Percentiles rank a stretch among this genome's conserved stretches.
These are phyloP conservation scores for Sarcodon aspratus DNA, from an alignment of 768 basidiomycete genomes.

Conservation along the genomic window DNA sequence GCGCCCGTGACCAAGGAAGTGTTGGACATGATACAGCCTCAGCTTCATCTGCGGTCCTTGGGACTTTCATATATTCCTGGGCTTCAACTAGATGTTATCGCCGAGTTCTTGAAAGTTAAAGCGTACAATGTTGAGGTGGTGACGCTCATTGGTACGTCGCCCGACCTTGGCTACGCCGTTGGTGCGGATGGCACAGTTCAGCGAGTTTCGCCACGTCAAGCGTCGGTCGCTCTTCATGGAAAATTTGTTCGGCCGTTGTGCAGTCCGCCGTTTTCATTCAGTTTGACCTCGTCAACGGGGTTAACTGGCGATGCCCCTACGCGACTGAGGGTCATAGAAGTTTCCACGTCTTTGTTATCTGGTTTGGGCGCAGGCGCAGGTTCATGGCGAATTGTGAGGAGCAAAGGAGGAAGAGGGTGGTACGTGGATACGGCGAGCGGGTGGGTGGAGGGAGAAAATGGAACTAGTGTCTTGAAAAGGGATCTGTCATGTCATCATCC, in stretches of 20 bases:
- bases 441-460: slow-evolving; percentile 34
- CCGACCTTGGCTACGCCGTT: slow-evolving; percentile 56
- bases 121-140: slow-evolving; percentile 78
- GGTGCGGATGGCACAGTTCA: slow-evolving; percentile 14
- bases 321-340: slow-evolving; percentile 76
- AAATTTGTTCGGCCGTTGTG: slow-evolving; percentile 74
- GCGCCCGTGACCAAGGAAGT: slow-evolving; percentile 55
- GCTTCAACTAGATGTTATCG: slow-evolving; percentile 52
- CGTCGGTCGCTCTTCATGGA: slow-evolving; percentile 67
- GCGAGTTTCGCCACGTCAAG: slow-evolving; percentile 42
- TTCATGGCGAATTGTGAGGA: slow-evolving; percentile 81
- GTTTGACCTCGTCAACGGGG: slow-evolving; percentile 23
- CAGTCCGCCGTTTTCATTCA: slow-evolving; percentile 65
- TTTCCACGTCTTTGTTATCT: slow-evolving; percentile 59
- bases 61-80: slow-evolving; percentile 81
- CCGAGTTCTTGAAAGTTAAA: slow-evolving; percentile 56
- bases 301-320: slow-evolving; percentile 42
- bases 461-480: slow-evolving; percentile 39
- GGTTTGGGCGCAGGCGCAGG: slow-evolving; percentile 71
- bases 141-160: slow-evolving; percentile 65
- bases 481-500: slow-evolving; percentile 53
- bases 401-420: slow-evolving; percentile 93
- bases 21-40: slow-evolving; percentile 43
- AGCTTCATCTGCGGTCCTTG: slow-evolving; percentile 72
- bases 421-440: slow-evolving; percentile 84